A percentile compares a stretch with the other conserved stretches of the same genome.
phyloP scores from a whole-genome alignment of 192 early-diverging fungal species.

The Chytriomyces confervae region DNA sequence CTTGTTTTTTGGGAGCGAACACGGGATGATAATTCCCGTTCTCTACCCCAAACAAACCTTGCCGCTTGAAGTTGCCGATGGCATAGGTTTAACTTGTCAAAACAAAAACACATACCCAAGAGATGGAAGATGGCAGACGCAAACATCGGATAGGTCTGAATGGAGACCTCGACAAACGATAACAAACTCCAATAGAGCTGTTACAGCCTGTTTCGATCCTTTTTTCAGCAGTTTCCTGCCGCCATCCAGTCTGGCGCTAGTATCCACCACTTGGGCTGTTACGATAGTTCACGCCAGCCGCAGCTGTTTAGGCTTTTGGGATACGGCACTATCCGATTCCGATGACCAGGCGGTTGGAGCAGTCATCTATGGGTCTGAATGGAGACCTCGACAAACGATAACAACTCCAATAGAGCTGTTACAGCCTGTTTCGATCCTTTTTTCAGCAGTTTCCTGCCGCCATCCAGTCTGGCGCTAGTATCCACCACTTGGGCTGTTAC shows the following conservation, averaged over 20 bases:
- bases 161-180: constrained; percentile 19
- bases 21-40: too few relatives aligned
- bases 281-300: constrained; percentile 24
- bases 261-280: constrained; percentile 20
- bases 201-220: constrained; percentile 11
- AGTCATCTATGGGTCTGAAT: constrained; percentile 22
- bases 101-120: too few relatives aligned
- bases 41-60: too few relatives aligned
- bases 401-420: constrained; percentile 12
- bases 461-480: constrained; percentile 23
- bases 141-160: constrained; percentile 24
- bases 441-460: constrained; percentile 6
- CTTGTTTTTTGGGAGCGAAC: too few relatives aligned
- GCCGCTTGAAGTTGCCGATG: too few relatives aligned
- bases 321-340: constrained; percentile 10
- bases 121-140: too few relatives aligned
- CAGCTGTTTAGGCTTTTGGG: constrained; percentile 21
- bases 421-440: constrained; percentile 11
- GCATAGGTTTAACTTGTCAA: too few relatives aligned
- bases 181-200: constrained; percentile 11
- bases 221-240: constrained; percentile 7
- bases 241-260: constrained; percentile 22
- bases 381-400: constrained; percentile 19
- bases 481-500: constrained; percentile 20
- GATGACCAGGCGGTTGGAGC: too few relatives aligned